These are phyloP conservation scores for Sicyos baderoa DNA, from an alignment of 306 rosid genomes.

Conservation along the genomic window DNA sequence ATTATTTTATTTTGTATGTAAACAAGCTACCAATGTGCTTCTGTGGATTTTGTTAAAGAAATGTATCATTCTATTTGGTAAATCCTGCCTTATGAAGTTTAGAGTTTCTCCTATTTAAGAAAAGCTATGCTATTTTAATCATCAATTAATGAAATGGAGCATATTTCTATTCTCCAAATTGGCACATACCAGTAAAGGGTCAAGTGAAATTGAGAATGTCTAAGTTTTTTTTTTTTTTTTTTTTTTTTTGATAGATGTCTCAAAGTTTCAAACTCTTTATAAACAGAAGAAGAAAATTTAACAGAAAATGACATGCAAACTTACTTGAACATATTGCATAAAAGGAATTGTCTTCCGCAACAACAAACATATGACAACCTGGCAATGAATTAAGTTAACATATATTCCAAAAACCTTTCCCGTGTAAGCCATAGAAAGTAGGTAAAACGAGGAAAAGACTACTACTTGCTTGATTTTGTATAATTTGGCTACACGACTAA, in stretches of 20 bases:
- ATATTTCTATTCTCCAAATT: too few relatives aligned
- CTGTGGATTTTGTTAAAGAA: too few relatives aligned
- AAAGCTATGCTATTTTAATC: too few relatives aligned
- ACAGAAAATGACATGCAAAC: slow-evolving; percentile 16
- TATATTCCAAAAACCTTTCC: neutral
- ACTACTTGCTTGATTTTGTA: neutral
- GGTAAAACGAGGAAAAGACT: neutral
- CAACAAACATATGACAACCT: slow-evolving; percentile 93
- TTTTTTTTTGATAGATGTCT: too few relatives aligned
- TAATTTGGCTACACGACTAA: neutral
- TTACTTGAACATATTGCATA: slow-evolving; percentile 87
- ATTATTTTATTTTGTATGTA: too few relatives aligned
- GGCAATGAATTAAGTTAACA: slow-evolving; percentile 29
- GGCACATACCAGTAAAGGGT: neutral
- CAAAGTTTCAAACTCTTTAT: neutral
- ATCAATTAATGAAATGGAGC: too few relatives aligned
- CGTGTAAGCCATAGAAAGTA: neutral
- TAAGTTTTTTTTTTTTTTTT: too few relatives aligned
- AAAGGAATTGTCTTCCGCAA: slow-evolving; percentile 91
- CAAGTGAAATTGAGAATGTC: slow-evolving; percentile 4
- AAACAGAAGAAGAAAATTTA: neutral
- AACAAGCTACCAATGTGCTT: too few relatives aligned
- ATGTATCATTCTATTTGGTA: too few relatives aligned
- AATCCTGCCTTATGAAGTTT: too few relatives aligned
- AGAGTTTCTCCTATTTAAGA: too few relatives aligned